A percentile compares a stretch with the other conserved stretches of the same genome.
Evolutionary conservation across 2,329 filamentous ascomycete species (phyloP).

Genomic region (Arthroderma sp.): DNA sequence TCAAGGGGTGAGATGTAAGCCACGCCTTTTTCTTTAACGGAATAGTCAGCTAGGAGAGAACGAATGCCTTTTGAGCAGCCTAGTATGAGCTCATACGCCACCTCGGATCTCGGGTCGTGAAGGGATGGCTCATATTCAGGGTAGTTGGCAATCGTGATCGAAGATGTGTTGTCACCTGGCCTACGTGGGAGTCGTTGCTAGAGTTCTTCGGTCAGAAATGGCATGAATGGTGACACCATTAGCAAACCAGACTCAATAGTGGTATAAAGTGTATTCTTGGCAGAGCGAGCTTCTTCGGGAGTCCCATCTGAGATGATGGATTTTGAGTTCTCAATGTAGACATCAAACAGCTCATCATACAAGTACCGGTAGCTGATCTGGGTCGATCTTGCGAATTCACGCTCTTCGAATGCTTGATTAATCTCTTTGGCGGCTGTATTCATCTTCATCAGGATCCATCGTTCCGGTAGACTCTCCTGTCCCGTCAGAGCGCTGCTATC

Average conservation of each 20-base stretch:
- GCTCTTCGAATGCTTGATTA: constrained; percentile 29
- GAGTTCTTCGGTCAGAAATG: constrained; percentile 44
- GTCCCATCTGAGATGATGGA: constrained; percentile 50
- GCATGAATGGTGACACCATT: constrained; percentile 45
- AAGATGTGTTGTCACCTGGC: constrained; percentile 41
- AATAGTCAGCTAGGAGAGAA: constrained; percentile 44
- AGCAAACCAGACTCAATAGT: constrained; percentile 47
- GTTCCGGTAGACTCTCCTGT: constrained; percentile 30
- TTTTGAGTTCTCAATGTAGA: constrained; percentile 38
- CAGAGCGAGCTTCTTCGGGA: constrained; percentile 41
- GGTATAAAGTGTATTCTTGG: constrained; percentile 51
- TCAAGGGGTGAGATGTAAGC: constrained; percentile 54
- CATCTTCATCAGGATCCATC: constrained; percentile 36
- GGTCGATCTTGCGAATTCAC: constrained; percentile 31
- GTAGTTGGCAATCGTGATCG: constrained; percentile 47
- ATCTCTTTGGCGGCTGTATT: constrained; percentile 30
- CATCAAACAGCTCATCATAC: constrained; percentile 34
- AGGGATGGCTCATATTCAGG: constrained; percentile 42
- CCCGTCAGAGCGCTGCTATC: constrained; percentile 24
- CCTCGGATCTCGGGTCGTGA: constrained; percentile 41
- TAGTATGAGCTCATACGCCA: constrained; percentile 47
- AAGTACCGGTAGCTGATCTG: constrained; percentile 33
- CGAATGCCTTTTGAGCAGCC: constrained; percentile 45
- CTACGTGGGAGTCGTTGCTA: constrained; percentile 49
- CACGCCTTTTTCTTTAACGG: constrained; percentile 33